A percentile compares a stretch with the other conserved stretches of the same genome.
Evolutionary conservation across 176 grass and related monocot species (phyloP).

Genomic region (Rhynchospora pubera): DNA sequence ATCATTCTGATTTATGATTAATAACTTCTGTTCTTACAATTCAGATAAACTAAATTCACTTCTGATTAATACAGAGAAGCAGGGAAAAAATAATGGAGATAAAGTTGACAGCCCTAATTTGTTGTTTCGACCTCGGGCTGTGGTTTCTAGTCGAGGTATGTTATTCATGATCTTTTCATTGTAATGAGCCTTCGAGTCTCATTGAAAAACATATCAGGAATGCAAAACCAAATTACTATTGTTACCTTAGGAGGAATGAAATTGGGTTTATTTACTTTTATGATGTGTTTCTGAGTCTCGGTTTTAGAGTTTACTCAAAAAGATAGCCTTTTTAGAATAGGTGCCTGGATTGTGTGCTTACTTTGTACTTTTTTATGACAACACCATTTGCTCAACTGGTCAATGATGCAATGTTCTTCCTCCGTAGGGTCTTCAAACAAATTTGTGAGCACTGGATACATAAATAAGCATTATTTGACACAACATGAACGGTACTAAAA

Average conservation of each 20-base stretch:
- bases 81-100: not conserved
- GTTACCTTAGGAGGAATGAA: not conserved
- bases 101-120: constrained; percentile 17
- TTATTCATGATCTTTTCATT: not conserved
- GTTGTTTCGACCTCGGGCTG: constrained; percentile 30
- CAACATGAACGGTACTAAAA: no score
- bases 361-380: no score
- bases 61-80: not conserved
- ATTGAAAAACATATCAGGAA: not conserved
- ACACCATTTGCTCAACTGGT: no score
- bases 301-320: no score
- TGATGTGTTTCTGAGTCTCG: no score
- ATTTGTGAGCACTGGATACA: no score
- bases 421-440: no score
- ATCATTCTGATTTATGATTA: not conserved
- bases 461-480: no score
- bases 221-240: not conserved
- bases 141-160: constrained; percentile 38
- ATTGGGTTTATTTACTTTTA: no score
- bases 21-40: not conserved
- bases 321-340: no score
- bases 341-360: no score
- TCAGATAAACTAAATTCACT: not conserved
- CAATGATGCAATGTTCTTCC: no score
- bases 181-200: not conserved